phyloP scores from a whole-genome alignment of 345 rosid genomes.

The Isatis tinctoria region DNA sequence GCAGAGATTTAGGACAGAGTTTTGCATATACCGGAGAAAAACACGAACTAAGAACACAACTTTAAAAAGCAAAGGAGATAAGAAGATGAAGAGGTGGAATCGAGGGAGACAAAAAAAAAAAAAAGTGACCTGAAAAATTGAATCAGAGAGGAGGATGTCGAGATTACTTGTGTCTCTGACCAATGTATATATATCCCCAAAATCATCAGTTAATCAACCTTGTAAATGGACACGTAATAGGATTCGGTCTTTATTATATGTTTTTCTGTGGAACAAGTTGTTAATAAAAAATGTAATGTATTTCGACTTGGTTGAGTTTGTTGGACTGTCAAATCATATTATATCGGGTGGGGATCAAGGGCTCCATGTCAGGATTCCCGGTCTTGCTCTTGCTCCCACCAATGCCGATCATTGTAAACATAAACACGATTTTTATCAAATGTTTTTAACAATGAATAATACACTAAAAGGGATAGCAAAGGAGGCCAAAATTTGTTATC shows the following conservation, averaged over 20 bases:
- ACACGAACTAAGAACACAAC: too few relatives aligned
- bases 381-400: too few relatives aligned
- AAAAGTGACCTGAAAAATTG: not conserved
- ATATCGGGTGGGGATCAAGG: not conserved
- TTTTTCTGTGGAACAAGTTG: not conserved
- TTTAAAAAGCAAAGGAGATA: not conserved
- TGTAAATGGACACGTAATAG: not conserved
- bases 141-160: not conserved
- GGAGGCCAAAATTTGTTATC: too few relatives aligned
- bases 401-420: too few relatives aligned
- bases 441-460: too few relatives aligned
- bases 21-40: not conserved
- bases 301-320: not conserved
- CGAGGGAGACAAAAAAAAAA: not conserved
- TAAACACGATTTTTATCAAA: too few relatives aligned
- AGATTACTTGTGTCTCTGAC: not conserved
- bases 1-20: not conserved
- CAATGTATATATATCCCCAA: not conserved
- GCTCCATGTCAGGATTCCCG: not conserved
- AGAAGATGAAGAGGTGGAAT: not conserved
- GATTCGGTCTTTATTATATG: not conserved
- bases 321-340: not conserved
- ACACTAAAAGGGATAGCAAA: too few relatives aligned
- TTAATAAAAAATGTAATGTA: not conserved
- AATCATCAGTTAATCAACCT: not conserved